Evolutionary conservation across 1,284 basidiomycete species (phyloP).

Genomic region (Pascua sp.): DNA sequence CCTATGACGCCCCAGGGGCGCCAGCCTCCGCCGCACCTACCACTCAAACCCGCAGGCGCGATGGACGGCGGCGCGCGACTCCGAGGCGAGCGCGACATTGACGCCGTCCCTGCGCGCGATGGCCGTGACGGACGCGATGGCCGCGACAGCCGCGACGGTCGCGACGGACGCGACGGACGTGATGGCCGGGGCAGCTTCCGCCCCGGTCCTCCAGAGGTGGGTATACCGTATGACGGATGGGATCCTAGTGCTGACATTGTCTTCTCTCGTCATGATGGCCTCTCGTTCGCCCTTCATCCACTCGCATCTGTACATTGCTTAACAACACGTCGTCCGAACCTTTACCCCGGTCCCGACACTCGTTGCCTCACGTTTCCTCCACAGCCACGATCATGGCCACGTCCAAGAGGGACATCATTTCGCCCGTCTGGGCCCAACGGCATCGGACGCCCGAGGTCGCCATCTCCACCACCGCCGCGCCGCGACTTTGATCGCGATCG

Average conservation of each 20-base stretch:
- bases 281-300: not conserved
- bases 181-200: not conserved
- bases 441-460: constrained; percentile 10
- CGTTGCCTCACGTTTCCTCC: too few species aligned
- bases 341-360: too few species aligned
- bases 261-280: not conserved
- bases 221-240: not conserved
- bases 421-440: constrained; percentile 13
- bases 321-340: too few species aligned
- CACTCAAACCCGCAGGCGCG: constrained; percentile 19
- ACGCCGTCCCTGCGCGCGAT: constrained; percentile 20
- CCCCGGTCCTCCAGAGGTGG: constrained; percentile 9
- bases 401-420: constrained; percentile 10
- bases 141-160: constrained; percentile 1
- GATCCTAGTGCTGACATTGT: not conserved
- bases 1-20: constrained; percentile 23
- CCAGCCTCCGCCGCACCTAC: constrained; percentile 21
- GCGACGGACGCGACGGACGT: constrained; percentile 2
- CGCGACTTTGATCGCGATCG: not conserved
- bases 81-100: constrained; percentile 15
- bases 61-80: constrained; percentile 11
- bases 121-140: constrained; percentile 2
- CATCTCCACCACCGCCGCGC: constrained; percentile 12
- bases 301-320: not conserved
- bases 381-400: constrained; percentile 10